A percentile compares a stretch with the other conserved stretches of the same genome.
phyloP scores from a whole-genome alignment of 768 basidiomycete species.

The Pleurotus sapidus region DNA sequence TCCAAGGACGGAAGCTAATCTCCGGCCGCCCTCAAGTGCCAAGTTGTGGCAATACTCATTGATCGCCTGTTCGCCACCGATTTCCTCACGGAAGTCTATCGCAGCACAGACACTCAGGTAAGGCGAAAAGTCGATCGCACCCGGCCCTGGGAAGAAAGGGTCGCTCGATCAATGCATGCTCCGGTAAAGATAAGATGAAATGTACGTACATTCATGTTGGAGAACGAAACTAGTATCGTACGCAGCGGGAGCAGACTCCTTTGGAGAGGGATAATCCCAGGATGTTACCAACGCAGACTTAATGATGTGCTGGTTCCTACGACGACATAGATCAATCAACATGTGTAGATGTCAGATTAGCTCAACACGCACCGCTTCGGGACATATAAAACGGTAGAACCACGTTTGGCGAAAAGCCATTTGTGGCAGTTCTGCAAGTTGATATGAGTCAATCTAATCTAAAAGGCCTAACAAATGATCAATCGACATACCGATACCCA shows the following conservation, averaged over 20 bases:
- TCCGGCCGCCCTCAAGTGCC: slow-evolving; percentile 63
- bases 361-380: slow-evolving; percentile 20
- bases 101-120: slow-evolving; percentile 58
- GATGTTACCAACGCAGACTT: slow-evolving; percentile 59
- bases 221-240: slow-evolving; percentile 37
- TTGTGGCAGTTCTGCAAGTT: slow-evolving; percentile 68
- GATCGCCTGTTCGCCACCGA: slow-evolving; percentile 77
- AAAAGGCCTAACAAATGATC: not conserved
- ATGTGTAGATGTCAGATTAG: not conserved
- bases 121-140: slow-evolving; percentile 55
- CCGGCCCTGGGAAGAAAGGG: slow-evolving; percentile 41
- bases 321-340: not conserved
- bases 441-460: not conserved
- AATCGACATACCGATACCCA: slow-evolving; percentile 59
- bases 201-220: slow-evolving; percentile 47
- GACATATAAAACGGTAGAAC: slow-evolving; percentile 49
- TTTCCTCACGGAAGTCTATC: slow-evolving; percentile 64
- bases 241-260: slow-evolving; percentile 21
- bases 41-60: slow-evolving; percentile 66
- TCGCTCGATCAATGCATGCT: too few relatives aligned
- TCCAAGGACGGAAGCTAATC: slow-evolving; percentile 55
- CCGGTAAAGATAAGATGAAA: too few relatives aligned
- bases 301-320: slow-evolving; percentile 64
- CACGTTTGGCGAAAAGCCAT: slow-evolving; percentile 63
- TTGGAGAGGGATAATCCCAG: slow-evolving; percentile 46